Evolutionary conservation across 192 early-diverging fungal species (phyloP), one percentile per base, ranked within the genome.

Genomic region (Rhizophagus clarus): DNA sequence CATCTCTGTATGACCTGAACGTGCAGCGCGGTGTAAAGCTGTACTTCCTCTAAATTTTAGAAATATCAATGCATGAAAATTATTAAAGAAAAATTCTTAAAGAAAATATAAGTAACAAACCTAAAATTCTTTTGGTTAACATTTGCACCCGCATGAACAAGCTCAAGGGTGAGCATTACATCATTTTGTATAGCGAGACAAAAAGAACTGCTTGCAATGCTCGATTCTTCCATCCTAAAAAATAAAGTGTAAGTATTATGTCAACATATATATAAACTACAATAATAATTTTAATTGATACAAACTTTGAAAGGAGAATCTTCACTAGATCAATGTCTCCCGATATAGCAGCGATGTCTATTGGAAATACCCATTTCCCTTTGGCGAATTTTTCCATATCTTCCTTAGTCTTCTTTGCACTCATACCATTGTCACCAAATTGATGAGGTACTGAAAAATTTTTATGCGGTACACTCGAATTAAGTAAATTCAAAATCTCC

Each of bases 11-110:
- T 85, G 85, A 3, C 93, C 92, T 45, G 88, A 80, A 0, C 92
- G 84, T 14, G 92, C 87, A 9, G 93, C 91, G 74, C 90, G 85
- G 75, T 94, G 93, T 61, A 94, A 69, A 12, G 93, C 89, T 24
- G 90, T 93, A 82, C 89, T 93, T 15, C 91, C 91, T 79, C 83
- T 76, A 61, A 62, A 76, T n/a, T 3, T 37, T 40, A 37, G 40
- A 70, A 37, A 32, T 22, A 47, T 47, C 1, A 26, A 8, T 7
- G 6, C 37, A 40, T 8, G 37, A 40, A 40, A 40, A 40, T 40
- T 40, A 7, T 34, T 34, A 34, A 34, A 34, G 0, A 34, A 0
- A 34, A 2, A 34, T 34, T 40, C 24, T 20, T 11, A 74, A 3
- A 5, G 1, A 37, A 26, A 60, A 45, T 24, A 62, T 62, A 10